Percentiles rank a stretch among this genome's conserved stretches.
Conservation (phyloP, 2,329 filamentous ascomycete species). For the Talaromyces islandicus region DNA sequence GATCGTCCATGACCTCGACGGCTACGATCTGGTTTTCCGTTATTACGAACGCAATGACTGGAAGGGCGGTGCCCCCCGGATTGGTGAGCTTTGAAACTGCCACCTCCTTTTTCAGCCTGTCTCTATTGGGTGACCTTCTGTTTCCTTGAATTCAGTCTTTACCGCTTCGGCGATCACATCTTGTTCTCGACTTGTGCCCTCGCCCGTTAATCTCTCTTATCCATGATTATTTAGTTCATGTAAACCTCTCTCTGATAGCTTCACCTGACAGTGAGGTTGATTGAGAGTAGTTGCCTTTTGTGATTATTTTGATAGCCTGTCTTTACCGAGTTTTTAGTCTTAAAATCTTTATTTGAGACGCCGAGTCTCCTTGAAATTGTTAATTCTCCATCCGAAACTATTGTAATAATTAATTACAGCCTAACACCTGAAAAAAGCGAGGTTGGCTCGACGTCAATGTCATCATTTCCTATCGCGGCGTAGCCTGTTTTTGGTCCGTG, state of each 20-base stretch:
- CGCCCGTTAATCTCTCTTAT: neutral
- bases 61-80: conserved; percentile 57
- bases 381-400: neutral
- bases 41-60: conserved; percentile 92
- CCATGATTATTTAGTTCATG: neutral
- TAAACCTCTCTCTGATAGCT: neutral
- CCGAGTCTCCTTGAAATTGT: neutral
- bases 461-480: neutral
- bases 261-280: neutral
- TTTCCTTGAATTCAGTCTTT: neutral
- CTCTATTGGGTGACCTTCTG: neutral
- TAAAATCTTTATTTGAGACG: neutral
- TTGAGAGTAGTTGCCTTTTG: neutral
- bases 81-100: conserved; percentile 45
- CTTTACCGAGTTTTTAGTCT: conserved; percentile 10
- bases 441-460: neutral
- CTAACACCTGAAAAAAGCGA: neutral
- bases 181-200: neutral
- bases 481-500: neutral
- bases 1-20: conserved; percentile 95
- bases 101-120: neutral
- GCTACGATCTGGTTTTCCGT: conserved; percentile 92
- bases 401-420: neutral
- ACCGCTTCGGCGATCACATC: neutral
- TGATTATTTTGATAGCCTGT: conserved; percentile 11